Base-by-base conservation (phyloP, 1,284 basidiomycete species). In the Apiotrichum montevideense region DNA sequence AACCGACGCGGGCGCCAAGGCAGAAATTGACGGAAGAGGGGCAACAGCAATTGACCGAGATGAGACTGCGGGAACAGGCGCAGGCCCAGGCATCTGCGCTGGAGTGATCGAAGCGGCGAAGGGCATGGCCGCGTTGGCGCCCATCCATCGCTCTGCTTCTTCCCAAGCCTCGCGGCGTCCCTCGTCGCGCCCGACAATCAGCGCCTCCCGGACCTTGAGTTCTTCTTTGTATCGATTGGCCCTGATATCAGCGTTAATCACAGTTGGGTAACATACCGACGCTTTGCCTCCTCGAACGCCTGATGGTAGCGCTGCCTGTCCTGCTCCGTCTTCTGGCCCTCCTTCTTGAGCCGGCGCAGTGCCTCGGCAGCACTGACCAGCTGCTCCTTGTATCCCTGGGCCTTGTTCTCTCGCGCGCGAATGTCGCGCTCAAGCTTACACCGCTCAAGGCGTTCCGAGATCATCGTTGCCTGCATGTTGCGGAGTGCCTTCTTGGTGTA, bases 81-180 rank as follows among this genome's bases (percentile, higher is more conserved):
- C 21, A 32, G 44, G 44, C 29, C 8, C 6, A 5, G 44, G 8
- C 15, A 9, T 10, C 21, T n/a, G 7, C 8, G 32, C 44, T 32
- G 15, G 44, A 10, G 21, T 29, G 11, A 39, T 8, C 13, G 37
- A 7, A 39, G 13, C 13, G 5, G 45, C 11, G 6, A 47, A 5
- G 14, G 14, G 5, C 67, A 49, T 29, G 10, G 10, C 8, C 4
- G 35, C 15, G 21, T 49, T 37, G 9, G 47, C 35, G 4, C 35
- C 47, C 15, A 49, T 71, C 73, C 70, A 75, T 47, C 69, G 57
- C 59, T 69, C 72, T 9, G 71, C 71, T 56, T 73, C 73, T 56
- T 73, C 62, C 63, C 70, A 76, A 39, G 73, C 73, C 70, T 73
- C 73, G 6, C 64, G 58, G 15, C 73, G 62, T 6, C 75, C 74